Base-by-base conservation (phyloP, 495 filamentous ascomycete genomes). In the Penicillium bovifimosum region DNA sequence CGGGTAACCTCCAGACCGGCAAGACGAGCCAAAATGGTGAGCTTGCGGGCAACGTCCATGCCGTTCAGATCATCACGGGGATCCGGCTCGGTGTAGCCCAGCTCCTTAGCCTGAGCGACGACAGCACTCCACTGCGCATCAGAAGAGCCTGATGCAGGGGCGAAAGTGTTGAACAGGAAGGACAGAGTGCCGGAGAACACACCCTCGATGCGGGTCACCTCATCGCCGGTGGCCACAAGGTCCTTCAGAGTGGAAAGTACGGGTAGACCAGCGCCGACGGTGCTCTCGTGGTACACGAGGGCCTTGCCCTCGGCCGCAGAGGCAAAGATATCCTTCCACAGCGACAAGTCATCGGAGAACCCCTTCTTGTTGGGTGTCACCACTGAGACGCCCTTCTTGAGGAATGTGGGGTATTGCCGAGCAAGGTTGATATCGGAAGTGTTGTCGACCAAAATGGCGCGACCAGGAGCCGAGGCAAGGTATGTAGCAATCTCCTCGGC, bases 281-380 rank as follows among this genome's bases (percentile, higher is more conserved):
- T 91, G 33, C 86, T 87, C 74, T 98, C 93, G 64, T 97, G 93
- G 78, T 90, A 96, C 20, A 96, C 76, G 50, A 86, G 84, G 9
- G 90, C 89, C 27, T 83, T 84, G 0, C 76, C 80, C 47, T 73
- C 56, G 41, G 75, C 73, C 5, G 83, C 84, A 0, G 84, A 76
- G 14, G 73, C 62, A 64, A 92, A 90, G 61, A 96, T 96, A 41
- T 82, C 79, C 54, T 87, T 75, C 89, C 91, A 98, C 41, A 95
- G 73, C 48, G 79, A 71, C 47, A 87, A 78, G 29, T 78, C 80
- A 31, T 82, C 80, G 3, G 88, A 92, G 70, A 98, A 97, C 5
- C 86, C 92, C 70, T 97, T 96, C 76, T 98, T 98, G 77, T 96
- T 98, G 11, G 93, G 91, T 0, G 93, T 97, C 29, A 96, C 90